Conservation (phyloP, 345 rosid genomes). For the Melastoma malabathricum region DNA sequence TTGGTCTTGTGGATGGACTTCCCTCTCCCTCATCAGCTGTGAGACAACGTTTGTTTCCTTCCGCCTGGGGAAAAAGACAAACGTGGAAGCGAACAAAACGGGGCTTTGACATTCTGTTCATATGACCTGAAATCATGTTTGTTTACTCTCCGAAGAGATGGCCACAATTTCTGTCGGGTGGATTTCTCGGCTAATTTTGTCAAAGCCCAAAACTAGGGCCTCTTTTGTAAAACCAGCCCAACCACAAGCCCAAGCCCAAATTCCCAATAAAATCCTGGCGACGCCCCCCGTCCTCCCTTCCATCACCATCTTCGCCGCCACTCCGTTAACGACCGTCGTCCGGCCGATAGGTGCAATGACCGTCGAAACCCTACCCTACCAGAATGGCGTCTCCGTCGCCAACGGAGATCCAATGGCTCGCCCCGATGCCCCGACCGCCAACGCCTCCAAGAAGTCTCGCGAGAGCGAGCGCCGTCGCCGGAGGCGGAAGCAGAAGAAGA, state of each 20-base stretch:
- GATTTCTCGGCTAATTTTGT: no score
- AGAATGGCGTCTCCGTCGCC: slow-evolving; percentile 22
- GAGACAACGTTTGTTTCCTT: no score
- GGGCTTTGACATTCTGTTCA: no score
- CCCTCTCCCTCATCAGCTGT: no score
- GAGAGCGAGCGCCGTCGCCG: slow-evolving; percentile 94
- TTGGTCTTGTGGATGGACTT: no score
- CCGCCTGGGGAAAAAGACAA: no score
- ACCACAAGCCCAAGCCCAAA: not conserved
- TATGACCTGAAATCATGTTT: no score
- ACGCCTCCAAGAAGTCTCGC: slow-evolving; percentile 43
- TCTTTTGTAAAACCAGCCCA: not conserved
- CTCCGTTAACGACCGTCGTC: not conserved
- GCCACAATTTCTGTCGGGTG: no score
- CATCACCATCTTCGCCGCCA: not conserved
- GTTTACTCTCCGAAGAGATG: no score
- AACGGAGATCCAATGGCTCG: slow-evolving; percentile 36
- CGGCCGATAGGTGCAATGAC: slow-evolving; percentile 17
- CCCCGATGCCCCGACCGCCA: slow-evolving; percentile 6
- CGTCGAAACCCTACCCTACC: slow-evolving; percentile 32
- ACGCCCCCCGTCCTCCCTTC: not conserved
- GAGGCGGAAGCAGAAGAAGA: slow-evolving; percentile 98
- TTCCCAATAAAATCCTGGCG: not conserved
- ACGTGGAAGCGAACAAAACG: no score
- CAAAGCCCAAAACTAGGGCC: not conserved